These are phyloP conservation scores for Boletellus deceptivus DNA, from an alignment of 1,284 basidiomycete species.

Conservation along the genomic window DNA sequence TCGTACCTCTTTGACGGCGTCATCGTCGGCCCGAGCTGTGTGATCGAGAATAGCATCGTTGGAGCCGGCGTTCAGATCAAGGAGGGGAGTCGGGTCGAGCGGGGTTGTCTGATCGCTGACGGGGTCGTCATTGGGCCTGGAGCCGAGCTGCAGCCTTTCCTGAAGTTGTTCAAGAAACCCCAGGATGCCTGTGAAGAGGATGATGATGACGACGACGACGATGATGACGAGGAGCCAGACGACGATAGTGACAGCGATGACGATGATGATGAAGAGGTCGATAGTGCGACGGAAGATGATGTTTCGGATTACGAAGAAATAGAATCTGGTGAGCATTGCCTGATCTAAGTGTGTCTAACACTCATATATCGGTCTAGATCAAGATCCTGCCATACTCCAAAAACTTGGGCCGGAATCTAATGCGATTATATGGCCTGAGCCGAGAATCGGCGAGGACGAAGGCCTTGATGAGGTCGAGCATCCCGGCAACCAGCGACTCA, in stretches of 20 bases:
- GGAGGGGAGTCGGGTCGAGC: constrained; percentile 58
- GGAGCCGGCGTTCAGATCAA: constrained; percentile 74
- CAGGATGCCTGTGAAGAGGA: constrained; percentile 32
- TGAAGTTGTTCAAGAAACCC: constrained; percentile 60
- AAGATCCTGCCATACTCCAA: constrained; percentile 38
- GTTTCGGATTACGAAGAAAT: constrained; percentile 67
- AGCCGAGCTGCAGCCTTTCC: constrained; percentile 68
- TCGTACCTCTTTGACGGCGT: constrained; percentile 86
- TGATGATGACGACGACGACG: constrained; percentile 35
- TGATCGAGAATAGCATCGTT: constrained; percentile 76
- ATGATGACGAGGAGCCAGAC: constrained; percentile 33
- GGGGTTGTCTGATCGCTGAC: constrained; percentile 79
- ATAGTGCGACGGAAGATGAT: constrained; percentile 38
- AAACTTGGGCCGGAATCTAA: constrained; percentile 61
- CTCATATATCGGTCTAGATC: constrained; percentile 37
- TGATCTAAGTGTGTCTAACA: background rate
- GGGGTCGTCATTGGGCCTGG: constrained; percentile 76
- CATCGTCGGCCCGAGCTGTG: constrained; percentile 72
- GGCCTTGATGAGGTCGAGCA: constrained; percentile 59
- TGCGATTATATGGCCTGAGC: constrained; percentile 68
- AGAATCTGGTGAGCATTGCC: constrained; percentile 51
- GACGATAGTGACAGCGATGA: constrained; percentile 33
- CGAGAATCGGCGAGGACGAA: constrained; percentile 54
- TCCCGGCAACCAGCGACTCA: constrained; percentile 62
- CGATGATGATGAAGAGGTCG: too few species aligned